Evolutionary conservation across 371 early-diverging fungal genomes (phyloP), one percentile per base, ranked within the genome.

Genomic region (Funneliformis caledonium): DNA sequence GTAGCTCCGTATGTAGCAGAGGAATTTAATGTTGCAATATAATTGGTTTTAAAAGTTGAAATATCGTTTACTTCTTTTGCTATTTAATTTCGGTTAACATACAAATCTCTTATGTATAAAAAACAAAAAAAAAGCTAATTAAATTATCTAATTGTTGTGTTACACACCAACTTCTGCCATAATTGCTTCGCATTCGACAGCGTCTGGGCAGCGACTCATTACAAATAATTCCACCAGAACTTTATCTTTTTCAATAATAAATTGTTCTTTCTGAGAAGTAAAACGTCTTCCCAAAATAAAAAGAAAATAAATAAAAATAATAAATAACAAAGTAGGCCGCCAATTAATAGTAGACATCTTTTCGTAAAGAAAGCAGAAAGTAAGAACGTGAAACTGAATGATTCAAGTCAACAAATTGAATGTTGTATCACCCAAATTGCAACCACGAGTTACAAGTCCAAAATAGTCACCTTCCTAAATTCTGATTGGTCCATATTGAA

Each of bases 161-260:
- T 65, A 43, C 70, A 70, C 22, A 70, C 70, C 37, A 26, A 78
- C 78, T 26, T 65, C 37, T 47, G 37, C 50, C 22, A 78, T 68
- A 26, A 78, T 33, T 19, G 5, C 31, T 50, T 78, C 78, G 16
- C 78, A 78, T 14, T 12, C 52, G 8, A 68, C 56, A 5, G 78
- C 78, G 43, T 78, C 78, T 16, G 78, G 69, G 33, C 78, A 78
- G 14, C 47, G 78, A 22, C 64, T 62, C 78, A 78, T 78, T 43
- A 68, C 78, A 68, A 64, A 78, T 69, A 78, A 61, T 37, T 70
- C 43, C 22, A 70, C 70, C 2, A 45, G 45, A 70, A 70, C 22
- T 45, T 70, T 70, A 2, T 37, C 22, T 4, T 45, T 70, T 22
- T 47, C 12, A 47, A 9, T 16, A 11, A 22, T 22, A 42, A 19